Evolutionary conservation across 2,329 filamentous ascomycete genomes (phyloP).

Genomic region (Ceratocystiopsis brevicomis): DNA sequence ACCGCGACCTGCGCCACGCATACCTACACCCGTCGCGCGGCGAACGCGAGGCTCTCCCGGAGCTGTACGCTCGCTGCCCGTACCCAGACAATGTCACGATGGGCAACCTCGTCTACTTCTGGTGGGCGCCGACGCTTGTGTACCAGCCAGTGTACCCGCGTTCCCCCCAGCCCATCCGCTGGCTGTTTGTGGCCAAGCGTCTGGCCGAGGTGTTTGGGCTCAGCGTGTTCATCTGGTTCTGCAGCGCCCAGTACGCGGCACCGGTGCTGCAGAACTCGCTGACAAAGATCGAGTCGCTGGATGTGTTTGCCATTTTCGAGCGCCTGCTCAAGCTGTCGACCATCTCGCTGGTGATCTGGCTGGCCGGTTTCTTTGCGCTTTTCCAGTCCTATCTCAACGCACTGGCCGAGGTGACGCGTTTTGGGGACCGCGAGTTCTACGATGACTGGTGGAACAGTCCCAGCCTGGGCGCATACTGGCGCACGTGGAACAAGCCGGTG

Average conservation of each 20-base stretch:
- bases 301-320: slow-evolving; percentile 68
- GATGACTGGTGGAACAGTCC: slow-evolving; percentile 84
- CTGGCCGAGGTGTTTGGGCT: slow-evolving; percentile 59
- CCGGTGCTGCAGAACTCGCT: slow-evolving; percentile 80
- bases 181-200: slow-evolving; percentile 74
- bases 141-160: slow-evolving; percentile 95
- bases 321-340: slow-evolving; percentile 87
- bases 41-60: slow-evolving; percentile 52
- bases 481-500: slow-evolving; percentile 93
- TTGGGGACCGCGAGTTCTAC: slow-evolving; percentile 91
- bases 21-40: slow-evolving; percentile 57
- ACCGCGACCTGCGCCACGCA: slow-evolving; percentile 82
- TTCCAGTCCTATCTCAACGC: slow-evolving; percentile 94
- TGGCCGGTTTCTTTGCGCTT: slow-evolving; percentile 89
- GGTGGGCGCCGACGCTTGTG: slow-evolving; percentile 90
- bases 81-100: slow-evolving; percentile 87
- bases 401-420: slow-evolving; percentile 83
- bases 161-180: slow-evolving; percentile 52
- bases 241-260: slow-evolving; percentile 82
- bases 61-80: slow-evolving; percentile 63
- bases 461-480: slow-evolving; percentile 77
- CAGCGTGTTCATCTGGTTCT: slow-evolving; percentile 84
- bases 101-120: slow-evolving; percentile 79
- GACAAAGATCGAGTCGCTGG: slow-evolving; percentile 64
- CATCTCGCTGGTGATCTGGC: slow-evolving; percentile 89